These are phyloP conservation scores for Durusdinium trenchii DNA, from an alignment of 73 alveolate species.

Conservation along the genomic window DNA sequence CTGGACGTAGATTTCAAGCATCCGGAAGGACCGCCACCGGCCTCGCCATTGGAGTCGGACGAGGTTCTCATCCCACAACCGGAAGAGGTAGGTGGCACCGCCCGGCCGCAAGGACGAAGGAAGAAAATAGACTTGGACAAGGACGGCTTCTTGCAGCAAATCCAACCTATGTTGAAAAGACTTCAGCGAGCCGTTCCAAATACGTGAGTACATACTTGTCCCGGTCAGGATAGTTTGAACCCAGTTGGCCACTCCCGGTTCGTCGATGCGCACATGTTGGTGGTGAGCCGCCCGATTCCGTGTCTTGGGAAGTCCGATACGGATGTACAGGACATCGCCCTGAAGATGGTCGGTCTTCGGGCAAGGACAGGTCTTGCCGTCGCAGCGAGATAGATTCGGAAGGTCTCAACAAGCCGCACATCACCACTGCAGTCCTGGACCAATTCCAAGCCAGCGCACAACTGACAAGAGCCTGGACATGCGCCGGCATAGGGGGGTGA, in stretches of 20 bases:
- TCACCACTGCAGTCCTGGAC: background rate
- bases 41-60: slow-evolving; percentile 31
- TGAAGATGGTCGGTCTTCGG: background rate
- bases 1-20: background rate
- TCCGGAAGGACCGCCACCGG: background rate
- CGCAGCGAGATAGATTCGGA: background rate
- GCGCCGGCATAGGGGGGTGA: background rate
- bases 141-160: background rate
- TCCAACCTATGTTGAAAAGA: background rate
- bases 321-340: background rate
- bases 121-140: background rate
- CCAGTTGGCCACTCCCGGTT: background rate
- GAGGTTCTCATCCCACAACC: background rate
- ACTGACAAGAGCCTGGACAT: background rate
- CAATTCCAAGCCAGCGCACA: background rate
- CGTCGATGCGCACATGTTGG: slow-evolving; percentile 14
- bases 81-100: background rate
- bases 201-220: background rate
- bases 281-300: background rate
- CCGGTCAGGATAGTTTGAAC: background rate
- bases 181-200: background rate
- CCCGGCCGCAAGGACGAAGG: background rate
- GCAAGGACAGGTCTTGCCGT: background rate
- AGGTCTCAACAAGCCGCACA: background rate
- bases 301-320: background rate